Evolutionary conservation across 2,329 filamentous ascomycete species (phyloP), one percentile per base, ranked within the genome.

Genomic region (Diaporthe helianthi): DNA sequence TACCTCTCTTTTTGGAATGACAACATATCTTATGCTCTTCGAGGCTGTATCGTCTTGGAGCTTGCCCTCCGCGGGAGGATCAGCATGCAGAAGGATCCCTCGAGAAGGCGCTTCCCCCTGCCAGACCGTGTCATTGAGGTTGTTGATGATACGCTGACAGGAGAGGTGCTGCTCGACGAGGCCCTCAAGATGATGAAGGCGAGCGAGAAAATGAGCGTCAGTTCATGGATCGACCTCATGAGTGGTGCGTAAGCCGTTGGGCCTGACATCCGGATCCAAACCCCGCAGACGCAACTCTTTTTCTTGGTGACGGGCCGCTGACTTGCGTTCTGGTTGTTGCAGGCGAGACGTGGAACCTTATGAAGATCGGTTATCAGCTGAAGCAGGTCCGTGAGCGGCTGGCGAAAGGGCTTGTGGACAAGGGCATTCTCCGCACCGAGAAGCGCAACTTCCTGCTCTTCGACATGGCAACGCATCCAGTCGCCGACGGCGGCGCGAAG

Each of bases 1-100:
- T 98, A 99, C 79, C 90, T 99, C 73, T 98, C 95, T 36, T 99
- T 99, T 83, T 99, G 96, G 96, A 99, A 99, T 83, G 96, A 99
- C 83, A 99, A 99, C 83, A 99, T 99, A 78, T 98, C 94, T 71
- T 99, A 99, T 80, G 96, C 96, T 73, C 87, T 99, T 72, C 91
- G 96, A 80, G 96, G 96, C 78, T 99, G 96, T 83, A 99, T 99
- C 79, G 96, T 99, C 75, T 93, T 98, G 81, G 96, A 99, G 82
- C 85, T 99, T 76, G 96, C 96, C 72, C 97, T 99, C 83, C 89
- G 96, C 73, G 96, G 96, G 78, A 92, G 96, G 76, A 92, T 99
- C 82, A 95, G 92, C 87, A 99, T 99, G 96, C 93, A 98, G 81
- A 98, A 97, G 81, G 96, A 98, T 82, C 92, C 94, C 63, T 92